A percentile compares a stretch with the other conserved stretches of the same genome.
Conservation (phyloP, 208 protist species). For the Acanthamoeba castellanii region DNA sequence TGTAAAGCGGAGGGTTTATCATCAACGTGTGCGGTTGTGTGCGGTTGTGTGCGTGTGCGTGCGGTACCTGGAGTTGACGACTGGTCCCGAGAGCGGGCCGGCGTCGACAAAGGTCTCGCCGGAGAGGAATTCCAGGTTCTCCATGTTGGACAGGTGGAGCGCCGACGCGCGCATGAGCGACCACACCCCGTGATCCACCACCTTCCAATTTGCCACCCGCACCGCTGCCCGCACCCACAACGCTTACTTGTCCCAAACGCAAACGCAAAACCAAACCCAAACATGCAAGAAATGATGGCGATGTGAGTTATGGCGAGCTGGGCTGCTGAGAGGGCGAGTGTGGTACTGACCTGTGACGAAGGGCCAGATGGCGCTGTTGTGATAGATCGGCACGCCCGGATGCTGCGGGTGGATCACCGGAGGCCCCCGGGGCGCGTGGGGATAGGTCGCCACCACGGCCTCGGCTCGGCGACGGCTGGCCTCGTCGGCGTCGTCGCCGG, state of each 20-base stretch:
- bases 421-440: background rate
- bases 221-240: background rate
- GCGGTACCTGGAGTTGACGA: conserved; percentile 3
- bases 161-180: conserved; percentile 15
- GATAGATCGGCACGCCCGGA: conserved; percentile 30
- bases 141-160: conserved; percentile 48
- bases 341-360: background rate
- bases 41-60: no score
- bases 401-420: conserved; percentile 27
- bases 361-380: conserved; percentile 42
- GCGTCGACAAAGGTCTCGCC: conserved; percentile 15
- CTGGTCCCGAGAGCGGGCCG: background rate
- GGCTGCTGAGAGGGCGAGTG: background rate
- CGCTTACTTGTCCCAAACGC: background rate
- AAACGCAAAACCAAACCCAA: background rate
- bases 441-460: conserved; percentile 9
- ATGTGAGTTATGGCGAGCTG: background rate
- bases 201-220: background rate
- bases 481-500: background rate
- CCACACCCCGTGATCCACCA: conserved; percentile 29
- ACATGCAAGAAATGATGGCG: background rate
- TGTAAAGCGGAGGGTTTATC: no score
- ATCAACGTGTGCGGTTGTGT: background rate
- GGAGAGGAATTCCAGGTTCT: conserved; percentile 54
- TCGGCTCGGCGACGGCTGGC: background rate